A percentile compares a stretch with the other conserved stretches of the same genome.
phyloP scores from a whole-genome alignment of 2,329 filamentous ascomycete species.

The Coniochaeta sp. region DNA sequence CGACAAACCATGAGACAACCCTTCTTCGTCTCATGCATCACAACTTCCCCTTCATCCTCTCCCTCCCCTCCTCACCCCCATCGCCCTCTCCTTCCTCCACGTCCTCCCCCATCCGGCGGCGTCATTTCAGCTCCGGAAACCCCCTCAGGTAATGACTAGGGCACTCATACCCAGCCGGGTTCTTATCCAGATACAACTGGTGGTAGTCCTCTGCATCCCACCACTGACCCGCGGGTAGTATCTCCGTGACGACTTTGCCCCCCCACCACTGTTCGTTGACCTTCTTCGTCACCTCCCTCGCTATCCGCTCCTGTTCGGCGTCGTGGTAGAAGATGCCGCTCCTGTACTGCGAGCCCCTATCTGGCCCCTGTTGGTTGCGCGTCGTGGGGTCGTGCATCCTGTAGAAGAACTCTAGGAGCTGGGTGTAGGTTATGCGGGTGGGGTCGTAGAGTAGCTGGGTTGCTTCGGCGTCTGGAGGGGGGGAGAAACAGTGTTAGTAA shows the following conservation, averaged over 20 bases:
- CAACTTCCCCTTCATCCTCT: neutral
- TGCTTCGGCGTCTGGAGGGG: conserved; percentile 84
- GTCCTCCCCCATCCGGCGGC: too few relatives aligned
- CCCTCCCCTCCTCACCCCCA: neutral
- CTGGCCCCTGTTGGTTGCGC: conserved; percentile 73
- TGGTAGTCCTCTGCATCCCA: conserved; percentile 96
- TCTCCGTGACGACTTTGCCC: conserved; percentile 64
- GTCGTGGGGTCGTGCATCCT: conserved; percentile 96
- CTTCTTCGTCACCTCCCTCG: conserved; percentile 69
- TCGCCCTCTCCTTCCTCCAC: too few relatives aligned
- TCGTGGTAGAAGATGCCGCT: conserved; percentile 84
- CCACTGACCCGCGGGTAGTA: conserved; percentile 75
- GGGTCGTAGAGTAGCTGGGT: conserved; percentile 85
- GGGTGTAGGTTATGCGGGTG: conserved; percentile 64
- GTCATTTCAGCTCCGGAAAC: conserved; percentile 49
- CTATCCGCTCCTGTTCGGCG: conserved; percentile 72
- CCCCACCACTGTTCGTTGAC: conserved; percentile 84
- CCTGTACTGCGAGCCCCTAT: conserved; percentile 88
- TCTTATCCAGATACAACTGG: conserved; percentile 67
- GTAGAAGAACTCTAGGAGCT: conserved; percentile 95
- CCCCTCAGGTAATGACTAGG: conserved; percentile 62
- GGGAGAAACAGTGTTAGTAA: neutral
- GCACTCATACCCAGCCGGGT: conserved; percentile 79
- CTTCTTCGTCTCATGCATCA: too few relatives aligned
- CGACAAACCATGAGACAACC: too few relatives aligned